These are phyloP conservation scores for Apiotrichum sp. DNA, from an alignment of 1,284 basidiomycete genomes.

Conservation along the genomic window DNA sequence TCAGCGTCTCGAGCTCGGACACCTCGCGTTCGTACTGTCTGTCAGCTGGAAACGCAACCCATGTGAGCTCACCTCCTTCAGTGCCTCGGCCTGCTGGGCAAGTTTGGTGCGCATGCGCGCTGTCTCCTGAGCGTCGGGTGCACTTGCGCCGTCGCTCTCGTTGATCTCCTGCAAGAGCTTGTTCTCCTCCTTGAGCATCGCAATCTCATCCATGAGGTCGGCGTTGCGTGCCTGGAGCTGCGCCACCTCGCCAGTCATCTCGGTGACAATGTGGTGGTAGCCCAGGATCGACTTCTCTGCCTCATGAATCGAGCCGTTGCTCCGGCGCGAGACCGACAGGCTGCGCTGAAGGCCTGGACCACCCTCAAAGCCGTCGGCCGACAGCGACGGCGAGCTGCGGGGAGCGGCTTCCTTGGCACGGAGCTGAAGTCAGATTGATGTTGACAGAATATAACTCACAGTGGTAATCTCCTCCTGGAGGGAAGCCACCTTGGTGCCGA, in stretches of 20 bases:
- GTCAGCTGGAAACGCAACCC: not conserved
- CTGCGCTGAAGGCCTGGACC: not conserved
- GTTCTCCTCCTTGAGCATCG: slow-evolving; percentile 52
- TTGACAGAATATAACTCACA: slow-evolving; percentile 20
- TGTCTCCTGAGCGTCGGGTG: slow-evolving; percentile 23
- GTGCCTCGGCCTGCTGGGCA: slow-evolving; percentile 20
- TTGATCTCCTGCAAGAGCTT: slow-evolving; percentile 35
- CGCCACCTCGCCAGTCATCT: slow-evolving; percentile 73
- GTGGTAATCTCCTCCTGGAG: slow-evolving; percentile 30
- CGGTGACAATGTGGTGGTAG: slow-evolving; percentile 68
- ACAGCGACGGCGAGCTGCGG: not conserved
- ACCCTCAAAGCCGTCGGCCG: slow-evolving; percentile 1
- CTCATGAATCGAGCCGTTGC: slow-evolving; percentile 24
- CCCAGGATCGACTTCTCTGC: slow-evolving; percentile 40
- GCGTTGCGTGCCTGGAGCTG: slow-evolving; percentile 62
- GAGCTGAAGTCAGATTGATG: not conserved
- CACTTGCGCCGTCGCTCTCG: slow-evolving; percentile 2
- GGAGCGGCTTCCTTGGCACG: not conserved
- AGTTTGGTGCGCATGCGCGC: slow-evolving; percentile 27
- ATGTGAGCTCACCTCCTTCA: slow-evolving; percentile 30
- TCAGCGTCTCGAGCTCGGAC: slow-evolving; percentile 75
- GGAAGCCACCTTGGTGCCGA: slow-evolving; percentile 22
- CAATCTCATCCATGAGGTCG: slow-evolving; percentile 68
- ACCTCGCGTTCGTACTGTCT: slow-evolving; percentile 79
- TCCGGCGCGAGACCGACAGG: not conserved